Conservation (phyloP, 2,329 filamentous ascomycete genomes). For the Ceratocystis colombiana region DNA sequence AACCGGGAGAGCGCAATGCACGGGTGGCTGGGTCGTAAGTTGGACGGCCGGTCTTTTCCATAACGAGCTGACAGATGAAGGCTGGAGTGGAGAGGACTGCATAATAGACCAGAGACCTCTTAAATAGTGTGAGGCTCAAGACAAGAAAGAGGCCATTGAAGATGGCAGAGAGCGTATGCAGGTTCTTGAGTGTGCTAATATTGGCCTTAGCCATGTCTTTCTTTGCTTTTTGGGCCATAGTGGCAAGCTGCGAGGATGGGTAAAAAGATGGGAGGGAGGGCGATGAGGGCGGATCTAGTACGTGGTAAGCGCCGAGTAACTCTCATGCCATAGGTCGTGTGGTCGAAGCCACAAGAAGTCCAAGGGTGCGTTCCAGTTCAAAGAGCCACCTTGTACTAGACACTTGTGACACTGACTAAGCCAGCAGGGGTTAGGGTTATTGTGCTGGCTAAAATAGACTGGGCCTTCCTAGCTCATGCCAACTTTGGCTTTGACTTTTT, state of each 20-base stretch:
- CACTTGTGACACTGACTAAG: background rate
- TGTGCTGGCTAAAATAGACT: background rate
- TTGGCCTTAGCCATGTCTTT: constrained; percentile 69
- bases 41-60: constrained; percentile 77
- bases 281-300: no score
- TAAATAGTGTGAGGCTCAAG: constrained; percentile 55
- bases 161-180: constrained; percentile 63
- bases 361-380: background rate
- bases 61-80: constrained; percentile 69
- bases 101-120: constrained; percentile 59
- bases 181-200: constrained; percentile 62
- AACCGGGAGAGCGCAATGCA: constrained; percentile 64
- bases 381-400: constrained; percentile 15
- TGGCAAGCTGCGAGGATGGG: background rate
- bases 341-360: no score
- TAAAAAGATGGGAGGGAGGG: background rate
- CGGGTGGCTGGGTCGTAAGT: constrained; percentile 53
- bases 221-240: constrained; percentile 54
- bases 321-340: no score
- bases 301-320: no score
- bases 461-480: background rate
- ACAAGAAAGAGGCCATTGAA: constrained; percentile 68
- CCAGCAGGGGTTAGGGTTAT: constrained; percentile 1
- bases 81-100: constrained; percentile 61
- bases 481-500: background rate